Percentiles rank a stretch among this genome's conserved stretches.
Conservation (phyloP, 352 stramenopile genomes). For the Globisporangium alternatum region DNA sequence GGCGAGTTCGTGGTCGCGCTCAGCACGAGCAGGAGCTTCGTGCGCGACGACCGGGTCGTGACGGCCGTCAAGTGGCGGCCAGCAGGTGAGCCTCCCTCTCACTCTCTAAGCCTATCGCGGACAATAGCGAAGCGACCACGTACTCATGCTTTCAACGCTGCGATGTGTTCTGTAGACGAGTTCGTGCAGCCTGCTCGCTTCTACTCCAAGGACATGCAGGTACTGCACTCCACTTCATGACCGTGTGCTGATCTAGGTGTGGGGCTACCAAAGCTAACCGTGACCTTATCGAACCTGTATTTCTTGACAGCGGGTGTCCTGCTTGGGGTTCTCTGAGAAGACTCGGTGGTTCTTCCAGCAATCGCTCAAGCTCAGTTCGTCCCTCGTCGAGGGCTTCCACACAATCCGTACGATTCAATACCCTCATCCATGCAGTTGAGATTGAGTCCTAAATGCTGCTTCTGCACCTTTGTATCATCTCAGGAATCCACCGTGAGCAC, state of each 20-base stretch:
- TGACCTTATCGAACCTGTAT: neutral
- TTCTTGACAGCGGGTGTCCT: constrained; percentile 30
- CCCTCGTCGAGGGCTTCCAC: constrained; percentile 49
- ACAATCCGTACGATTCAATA: constrained; percentile 51
- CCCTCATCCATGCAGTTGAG: neutral
- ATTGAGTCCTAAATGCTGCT: neutral
- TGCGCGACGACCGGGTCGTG: constrained; percentile 13
- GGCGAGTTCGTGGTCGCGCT: neutral
- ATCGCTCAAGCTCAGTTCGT: constrained; percentile 53
- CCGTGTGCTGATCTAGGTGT: too few species aligned
- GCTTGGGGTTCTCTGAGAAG: constrained; percentile 55
- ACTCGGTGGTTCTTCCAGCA: constrained; percentile 69
- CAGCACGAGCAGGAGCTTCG: constrained; percentile 13
- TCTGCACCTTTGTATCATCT: neutral
- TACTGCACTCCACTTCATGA: neutral
- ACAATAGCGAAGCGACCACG: neutral
- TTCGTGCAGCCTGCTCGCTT: constrained; percentile 2
- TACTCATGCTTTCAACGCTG: neutral
- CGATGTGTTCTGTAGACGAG: constrained; percentile 8
- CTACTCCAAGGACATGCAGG: constrained; percentile 20
- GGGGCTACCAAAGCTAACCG: neutral
- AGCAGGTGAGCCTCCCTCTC: constrained; percentile 5
- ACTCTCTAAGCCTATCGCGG: neutral
- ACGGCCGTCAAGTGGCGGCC: constrained; percentile 14
- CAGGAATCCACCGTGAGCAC: constrained; percentile 62